Conservation (phyloP, 78 protist species). For the Dictyostelium discoideum region DNA sequence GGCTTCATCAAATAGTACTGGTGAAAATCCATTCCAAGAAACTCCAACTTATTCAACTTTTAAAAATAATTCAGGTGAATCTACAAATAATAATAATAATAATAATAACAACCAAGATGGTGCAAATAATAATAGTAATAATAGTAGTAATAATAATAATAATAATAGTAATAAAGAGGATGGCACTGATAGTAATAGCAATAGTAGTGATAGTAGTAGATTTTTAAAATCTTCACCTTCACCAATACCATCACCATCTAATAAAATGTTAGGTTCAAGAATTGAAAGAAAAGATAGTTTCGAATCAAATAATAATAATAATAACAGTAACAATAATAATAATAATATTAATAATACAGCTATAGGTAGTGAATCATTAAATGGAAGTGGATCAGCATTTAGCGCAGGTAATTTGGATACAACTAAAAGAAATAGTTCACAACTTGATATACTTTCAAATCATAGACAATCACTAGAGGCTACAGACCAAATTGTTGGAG, state of each 20-base stretch:
- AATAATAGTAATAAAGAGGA: neutral
- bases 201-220: slow-evolving; percentile 16
- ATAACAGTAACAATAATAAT: too few species aligned
- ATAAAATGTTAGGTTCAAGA: slow-evolving; percentile 41
- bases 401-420: neutral
- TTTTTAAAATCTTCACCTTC: slow-evolving; percentile 6
- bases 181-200: neutral
- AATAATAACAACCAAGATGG: neutral
- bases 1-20: neutral
- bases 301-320: neutral
- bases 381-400: neutral
- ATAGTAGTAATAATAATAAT: neutral
- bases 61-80: neutral
- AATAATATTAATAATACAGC: neutral
- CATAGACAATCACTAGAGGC: neutral
- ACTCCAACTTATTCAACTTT: slow-evolving; percentile 53
- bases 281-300: slow-evolving; percentile 2
- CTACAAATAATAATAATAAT: neutral
- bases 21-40: slow-evolving; percentile 39
- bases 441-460: neutral
- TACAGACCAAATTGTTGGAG: neutral
- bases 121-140: neutral
- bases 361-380: neutral
- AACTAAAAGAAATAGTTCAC: neutral
- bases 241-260: slow-evolving; percentile 34